A percentile compares a stretch with the other conserved stretches of the same genome.
phyloP scores from a whole-genome alignment of 2,329 filamentous ascomycete species.

The Cladosporium sp. region DNA sequence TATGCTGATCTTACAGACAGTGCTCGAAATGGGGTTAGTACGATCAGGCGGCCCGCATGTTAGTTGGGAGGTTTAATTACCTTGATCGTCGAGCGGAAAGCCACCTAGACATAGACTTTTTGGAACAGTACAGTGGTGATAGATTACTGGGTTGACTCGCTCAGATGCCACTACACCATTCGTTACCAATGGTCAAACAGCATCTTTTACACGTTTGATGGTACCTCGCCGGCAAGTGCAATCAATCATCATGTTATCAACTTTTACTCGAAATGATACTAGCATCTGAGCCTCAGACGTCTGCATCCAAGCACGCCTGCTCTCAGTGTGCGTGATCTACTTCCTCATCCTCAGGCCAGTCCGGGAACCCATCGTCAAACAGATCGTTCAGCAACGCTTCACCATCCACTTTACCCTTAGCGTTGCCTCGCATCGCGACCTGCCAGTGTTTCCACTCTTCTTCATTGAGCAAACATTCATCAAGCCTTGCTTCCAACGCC shows the following conservation, averaged over 20 bases:
- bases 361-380: conserved; percentile 35
- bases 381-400: conserved; percentile 43
- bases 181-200: background rate
- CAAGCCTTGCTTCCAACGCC: conserved; percentile 55
- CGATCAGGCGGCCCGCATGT: background rate
- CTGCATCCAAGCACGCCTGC: background rate
- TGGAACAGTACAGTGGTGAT: background rate
- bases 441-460: conserved; percentile 52
- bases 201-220: background rate
- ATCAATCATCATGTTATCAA: background rate
- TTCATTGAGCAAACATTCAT: conserved; percentile 63
- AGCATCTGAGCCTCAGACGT: background rate
- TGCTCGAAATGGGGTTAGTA: background rate
- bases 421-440: conserved; percentile 36
- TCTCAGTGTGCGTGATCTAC: conserved; percentile 6
- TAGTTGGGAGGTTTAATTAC: background rate
- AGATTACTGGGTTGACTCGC: too few relatives aligned
- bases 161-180: background rate
- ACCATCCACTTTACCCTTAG: conserved; percentile 35
- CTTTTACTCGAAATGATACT: background rate
- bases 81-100: too few relatives aligned
- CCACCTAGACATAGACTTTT: too few relatives aligned
- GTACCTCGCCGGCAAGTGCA: background rate
- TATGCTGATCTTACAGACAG: background rate
- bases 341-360: conserved; percentile 30